Evolutionary conservation across 176 grass and related monocot species (phyloP), one percentile per base, ranked within the genome.

Genomic region (Eragrostis curvula): DNA sequence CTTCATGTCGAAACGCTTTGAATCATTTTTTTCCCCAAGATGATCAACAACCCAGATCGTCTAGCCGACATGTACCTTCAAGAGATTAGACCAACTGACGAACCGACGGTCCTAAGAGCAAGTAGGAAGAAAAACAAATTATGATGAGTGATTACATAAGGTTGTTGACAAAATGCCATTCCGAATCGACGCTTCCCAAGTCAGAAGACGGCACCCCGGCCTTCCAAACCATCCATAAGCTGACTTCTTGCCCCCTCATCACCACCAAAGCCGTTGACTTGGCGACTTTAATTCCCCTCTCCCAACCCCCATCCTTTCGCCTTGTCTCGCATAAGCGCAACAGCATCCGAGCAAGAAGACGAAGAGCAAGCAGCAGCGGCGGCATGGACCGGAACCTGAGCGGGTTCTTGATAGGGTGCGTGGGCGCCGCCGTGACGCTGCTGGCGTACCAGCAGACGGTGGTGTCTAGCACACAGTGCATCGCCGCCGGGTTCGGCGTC

Each of bases 361-460:
- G 15, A 60, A 8, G 29, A 45, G 10, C 7, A 62, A 62, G 76
- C 50, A 56, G 28, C n/a, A 53, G 9, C 21, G 58, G 36, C 16
- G 7, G 46, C 52, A 91, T 91, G 84, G 86, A 95, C 80, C 74
- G 87, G 68, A 98, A 88, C 73, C 70, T 91, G 84, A 95, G 82
- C 76, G 93, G 96, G 57, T 89, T 98, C 82, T 28, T 98, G 88
- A 88, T 98, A 51, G 96, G 96, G 9, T 98, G 87, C 49, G 76
- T 88, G 49, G 96, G 90, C 45, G 77, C 82, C 75, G 96, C 86
- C 68, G 85, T 95, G 89, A 98, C 93, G 79, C 82, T 98, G 75
- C 83, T 91, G 58, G 90, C 90, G 41, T 98, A 98, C 88, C 73
- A 88, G 71, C 93, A 98, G 90, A 86, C 86, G 49, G 45, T 81